Evolutionary conservation across 805 yeast species (phyloP), one percentile per base, ranked within the genome.

Genomic region (Zygosaccharomyces rouxii): DNA sequence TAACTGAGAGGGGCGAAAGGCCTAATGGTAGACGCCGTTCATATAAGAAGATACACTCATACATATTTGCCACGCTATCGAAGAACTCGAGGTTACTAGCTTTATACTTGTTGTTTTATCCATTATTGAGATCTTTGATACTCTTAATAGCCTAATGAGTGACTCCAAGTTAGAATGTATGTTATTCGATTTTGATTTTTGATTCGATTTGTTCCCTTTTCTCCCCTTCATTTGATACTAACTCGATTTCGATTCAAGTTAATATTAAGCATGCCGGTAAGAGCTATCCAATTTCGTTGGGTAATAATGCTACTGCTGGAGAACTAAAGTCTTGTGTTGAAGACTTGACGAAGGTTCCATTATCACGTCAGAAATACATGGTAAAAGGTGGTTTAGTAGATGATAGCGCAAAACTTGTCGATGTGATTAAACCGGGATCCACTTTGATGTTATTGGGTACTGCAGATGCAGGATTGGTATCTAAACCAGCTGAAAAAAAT

Each of bases 361-460:
- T 82, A 1, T 85, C 80, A 47, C 83, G 97, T 57, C 99, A 94
- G 70, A 92, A 92, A 71, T 84, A 90, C 52, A 76, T 94, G 63
- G 79, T 89, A 45, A 89, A 87, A 70, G 96, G 97, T 37, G 95
- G 89, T 65, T 70, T 94, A 59, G 75, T 76, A 47, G 92, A 89
- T 67, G 90, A 85, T 51, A 71, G 74, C 33, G 67, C 87, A 46
- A 44, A 49, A 5, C 28, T 62, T 18, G 62, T 71, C 9, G 56
- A 69, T 3, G 72, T 85, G 44, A 77, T 90, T 53, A 86, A 84
- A 59, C 74, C 79, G 19, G 79, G 79, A 29, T 86, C 84, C 55
- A 72, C 79, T 11, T 73, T 92, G 19, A 86, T 94, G 96, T 87
- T 94, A 49, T 74, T 94, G 48, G 99, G 99, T 21, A 84, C 97